Evolutionary conservation across 208 protist genomes (phyloP).

Genomic region (Leishmania tropica): DNA sequence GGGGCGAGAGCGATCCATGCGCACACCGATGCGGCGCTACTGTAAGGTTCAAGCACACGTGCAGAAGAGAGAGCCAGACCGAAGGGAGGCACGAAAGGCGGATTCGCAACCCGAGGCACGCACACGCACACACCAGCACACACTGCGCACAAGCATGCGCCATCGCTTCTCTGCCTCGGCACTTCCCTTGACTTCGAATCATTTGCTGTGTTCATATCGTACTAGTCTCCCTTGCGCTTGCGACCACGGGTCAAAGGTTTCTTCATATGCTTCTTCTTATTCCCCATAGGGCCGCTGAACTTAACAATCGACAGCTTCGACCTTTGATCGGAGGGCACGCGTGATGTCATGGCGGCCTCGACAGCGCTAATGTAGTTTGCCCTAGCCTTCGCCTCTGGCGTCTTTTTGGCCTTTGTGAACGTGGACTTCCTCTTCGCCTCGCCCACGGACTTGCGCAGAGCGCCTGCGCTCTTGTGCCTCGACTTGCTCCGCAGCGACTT

Average conservation of each 20-base stretch:
- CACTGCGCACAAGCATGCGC: not conserved
- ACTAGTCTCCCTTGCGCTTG: slow-evolving; percentile 40
- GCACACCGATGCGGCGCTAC: not conserved
- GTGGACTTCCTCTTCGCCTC: slow-evolving; percentile 82
- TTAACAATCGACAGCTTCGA: slow-evolving; percentile 86
- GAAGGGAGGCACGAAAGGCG: not conserved
- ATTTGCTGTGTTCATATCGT: not conserved
- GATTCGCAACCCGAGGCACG: not conserved
- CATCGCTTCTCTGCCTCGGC: not conserved
- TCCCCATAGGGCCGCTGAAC: slow-evolving; percentile 41
- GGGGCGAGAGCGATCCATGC: not conserved
- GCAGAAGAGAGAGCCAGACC: not conserved
- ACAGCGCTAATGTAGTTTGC: slow-evolving; percentile 84
- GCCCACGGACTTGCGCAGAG: slow-evolving; percentile 85
- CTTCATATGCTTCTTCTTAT: slow-evolving; percentile 75
- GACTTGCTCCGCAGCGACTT: slow-evolving; percentile 70
- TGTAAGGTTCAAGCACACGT: not conserved
- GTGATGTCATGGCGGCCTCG: slow-evolving; percentile 85
- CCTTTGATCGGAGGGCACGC: slow-evolving; percentile 87
- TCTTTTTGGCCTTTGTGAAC: slow-evolving; percentile 64
- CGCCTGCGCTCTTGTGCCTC: slow-evolving; percentile 79
- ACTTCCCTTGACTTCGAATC: not conserved
- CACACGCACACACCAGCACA: not conserved
- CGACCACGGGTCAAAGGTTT: slow-evolving; percentile 89
- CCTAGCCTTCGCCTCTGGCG: slow-evolving; percentile 58